Percentiles rank a stretch among this genome's conserved stretches.
These are phyloP conservation scores for Mycena vulgaris DNA, from an alignment of 768 basidiomycete genomes.

Conservation along the genomic window DNA sequence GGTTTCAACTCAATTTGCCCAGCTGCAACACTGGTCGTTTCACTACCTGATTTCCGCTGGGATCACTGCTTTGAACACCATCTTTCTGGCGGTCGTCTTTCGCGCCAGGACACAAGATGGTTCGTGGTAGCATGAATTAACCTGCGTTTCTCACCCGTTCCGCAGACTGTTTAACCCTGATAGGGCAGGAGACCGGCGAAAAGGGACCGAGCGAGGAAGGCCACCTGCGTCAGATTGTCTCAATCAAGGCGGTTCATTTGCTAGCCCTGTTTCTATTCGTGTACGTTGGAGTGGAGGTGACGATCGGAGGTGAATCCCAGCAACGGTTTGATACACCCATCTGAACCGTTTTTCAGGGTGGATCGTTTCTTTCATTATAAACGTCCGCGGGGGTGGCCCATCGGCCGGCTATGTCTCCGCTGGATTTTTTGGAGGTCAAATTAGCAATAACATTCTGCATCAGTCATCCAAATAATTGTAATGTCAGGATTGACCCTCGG, in stretches of 20 bases:
- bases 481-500: slow-evolving; percentile 55
- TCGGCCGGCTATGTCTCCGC: slow-evolving; percentile 61
- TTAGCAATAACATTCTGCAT: neutral
- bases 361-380: slow-evolving; percentile 62
- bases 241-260: slow-evolving; percentile 55
- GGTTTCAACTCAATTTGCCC: slow-evolving; percentile 73
- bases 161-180: slow-evolving; percentile 59
- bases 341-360: slow-evolving; percentile 50
- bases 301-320: slow-evolving; percentile 39
- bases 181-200: slow-evolving; percentile 55
- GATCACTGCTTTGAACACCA: slow-evolving; percentile 62
- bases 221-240: slow-evolving; percentile 54
- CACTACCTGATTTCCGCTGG: slow-evolving; percentile 70
- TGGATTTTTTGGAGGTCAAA: slow-evolving; percentile 59
- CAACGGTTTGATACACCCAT: too few species aligned
- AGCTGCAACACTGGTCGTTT: slow-evolving; percentile 65
- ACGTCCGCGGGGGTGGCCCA: slow-evolving; percentile 57
- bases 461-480: neutral
- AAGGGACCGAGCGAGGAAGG: slow-evolving; percentile 45
- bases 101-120: slow-evolving; percentile 68
- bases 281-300: slow-evolving; percentile 63
- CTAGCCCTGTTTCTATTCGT: slow-evolving; percentile 58
- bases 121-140: slow-evolving; percentile 18
- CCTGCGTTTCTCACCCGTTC: slow-evolving; percentile 27
- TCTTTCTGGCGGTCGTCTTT: slow-evolving; percentile 62